Evolutionary conservation across 495 filamentous ascomycete genomes (phyloP).

Genomic region (Neurospora sp.): DNA sequence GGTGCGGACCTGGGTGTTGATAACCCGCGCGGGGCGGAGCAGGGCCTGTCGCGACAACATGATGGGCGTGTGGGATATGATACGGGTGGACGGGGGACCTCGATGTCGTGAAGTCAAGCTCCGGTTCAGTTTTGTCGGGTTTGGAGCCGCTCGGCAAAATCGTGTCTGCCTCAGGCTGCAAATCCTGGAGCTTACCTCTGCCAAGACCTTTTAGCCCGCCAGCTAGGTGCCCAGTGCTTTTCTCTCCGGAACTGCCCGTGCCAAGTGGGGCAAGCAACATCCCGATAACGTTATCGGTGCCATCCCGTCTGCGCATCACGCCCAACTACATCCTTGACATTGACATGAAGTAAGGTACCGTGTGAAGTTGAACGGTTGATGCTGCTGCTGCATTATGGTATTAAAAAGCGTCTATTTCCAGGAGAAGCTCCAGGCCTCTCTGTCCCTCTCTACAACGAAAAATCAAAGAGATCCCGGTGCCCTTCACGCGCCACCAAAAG

Average conservation of each 20-base stretch:
- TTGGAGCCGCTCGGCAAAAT: constrained; percentile 25
- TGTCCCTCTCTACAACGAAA: background rate
- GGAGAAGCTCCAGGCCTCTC: background rate
- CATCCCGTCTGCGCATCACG: background rate
- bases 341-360: background rate
- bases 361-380: background rate
- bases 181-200: background rate
- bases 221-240: background rate
- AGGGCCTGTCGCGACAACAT: constrained; percentile 57
- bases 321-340: background rate
- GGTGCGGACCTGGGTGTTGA: constrained; percentile 41
- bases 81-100: constrained; percentile 22
- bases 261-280: background rate
- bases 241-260: background rate
- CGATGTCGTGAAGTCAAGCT: constrained; percentile 26
- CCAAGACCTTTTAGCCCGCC: background rate
- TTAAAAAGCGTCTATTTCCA: background rate
- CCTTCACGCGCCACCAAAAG: background rate
- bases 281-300: background rate
- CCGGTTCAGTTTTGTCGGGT: constrained; percentile 21
- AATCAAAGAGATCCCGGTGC: constrained; percentile 2
- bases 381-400: background rate
- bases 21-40: constrained; percentile 40
- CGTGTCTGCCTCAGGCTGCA: constrained; percentile 22
- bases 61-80: constrained; percentile 27